Conservation (phyloP, 2,329 filamentous ascomycete species). For the Cladosporium sp. region DNA sequence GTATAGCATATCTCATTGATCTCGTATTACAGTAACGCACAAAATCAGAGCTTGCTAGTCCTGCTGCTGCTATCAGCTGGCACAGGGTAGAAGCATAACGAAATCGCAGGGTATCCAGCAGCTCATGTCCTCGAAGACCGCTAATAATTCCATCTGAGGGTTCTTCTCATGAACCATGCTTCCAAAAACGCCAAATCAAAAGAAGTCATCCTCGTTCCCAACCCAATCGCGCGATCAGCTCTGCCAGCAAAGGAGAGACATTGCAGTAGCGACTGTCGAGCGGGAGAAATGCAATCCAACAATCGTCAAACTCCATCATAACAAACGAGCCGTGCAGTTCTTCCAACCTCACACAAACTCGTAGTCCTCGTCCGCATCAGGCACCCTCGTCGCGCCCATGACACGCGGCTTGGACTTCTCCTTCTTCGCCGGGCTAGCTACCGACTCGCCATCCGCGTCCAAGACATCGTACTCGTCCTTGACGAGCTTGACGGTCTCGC, state of each 20-base stretch:
- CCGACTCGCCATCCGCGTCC: constrained; percentile 34
- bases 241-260: background rate
- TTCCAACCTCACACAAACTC: constrained; percentile 29
- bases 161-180: constrained; percentile 14
- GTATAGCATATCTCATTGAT: constrained; percentile 7
- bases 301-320: background rate
- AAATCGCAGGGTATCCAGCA: constrained; percentile 19
- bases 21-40: background rate
- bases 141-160: constrained; percentile 11
- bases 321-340: background rate
- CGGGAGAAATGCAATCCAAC: background rate
- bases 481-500: constrained; percentile 57
- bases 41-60: background rate
- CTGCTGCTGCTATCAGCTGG: background rate
- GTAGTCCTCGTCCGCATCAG: constrained; percentile 31
- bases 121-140: constrained; percentile 27
- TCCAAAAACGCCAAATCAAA: constrained; percentile 2
- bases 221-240: background rate
- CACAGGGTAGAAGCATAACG: background rate
- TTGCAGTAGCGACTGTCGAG: background rate
- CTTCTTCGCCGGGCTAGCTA: constrained; percentile 30
- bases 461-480: constrained; percentile 57
- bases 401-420: constrained; percentile 27
- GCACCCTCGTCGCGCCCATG: constrained; percentile 23
- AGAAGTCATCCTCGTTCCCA: background rate